A percentile compares a stretch with the other conserved stretches of the same genome.
Conservation (phyloP, 2,329 filamentous ascomycete species). For the Claviceps spartinae region DNA sequence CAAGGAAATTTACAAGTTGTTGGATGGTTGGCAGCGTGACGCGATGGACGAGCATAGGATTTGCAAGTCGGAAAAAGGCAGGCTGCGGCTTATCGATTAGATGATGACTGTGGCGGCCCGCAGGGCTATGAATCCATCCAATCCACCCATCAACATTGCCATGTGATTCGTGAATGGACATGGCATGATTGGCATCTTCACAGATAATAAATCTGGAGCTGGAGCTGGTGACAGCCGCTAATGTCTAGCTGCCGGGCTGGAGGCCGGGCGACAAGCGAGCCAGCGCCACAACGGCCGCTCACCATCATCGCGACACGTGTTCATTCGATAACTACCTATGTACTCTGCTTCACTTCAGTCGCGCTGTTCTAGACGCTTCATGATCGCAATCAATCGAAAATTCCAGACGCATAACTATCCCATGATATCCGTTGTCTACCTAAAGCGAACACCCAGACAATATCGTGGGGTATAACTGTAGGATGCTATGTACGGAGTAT, state of each 20-base stretch:
- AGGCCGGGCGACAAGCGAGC: too few species aligned
- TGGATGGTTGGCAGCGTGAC: background rate
- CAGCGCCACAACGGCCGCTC: background rate
- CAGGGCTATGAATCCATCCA: background rate
- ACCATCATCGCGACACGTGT: background rate
- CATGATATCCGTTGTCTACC: too few species aligned
- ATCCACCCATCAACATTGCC: background rate
- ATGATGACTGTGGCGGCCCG: background rate
- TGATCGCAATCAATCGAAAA: background rate
- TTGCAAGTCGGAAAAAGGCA: background rate
- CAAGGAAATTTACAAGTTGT: background rate
- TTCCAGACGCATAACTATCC: too few species aligned
- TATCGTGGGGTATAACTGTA: too few species aligned
- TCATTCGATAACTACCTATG: background rate
- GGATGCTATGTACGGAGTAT: too few species aligned
- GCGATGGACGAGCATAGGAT: background rate
- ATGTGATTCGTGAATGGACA: too few species aligned
- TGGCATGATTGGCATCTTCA: background rate
- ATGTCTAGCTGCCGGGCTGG: background rate
- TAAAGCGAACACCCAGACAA: too few species aligned
- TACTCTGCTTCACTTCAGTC: background rate
- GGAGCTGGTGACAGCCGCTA: background rate
- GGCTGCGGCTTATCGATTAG: constrained; percentile 4
- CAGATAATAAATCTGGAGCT: background rate
- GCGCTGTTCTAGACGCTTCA: background rate